Base-by-base conservation (phyloP, 768 basidiomycete genomes). In the Dioszegia crocea region DNA sequence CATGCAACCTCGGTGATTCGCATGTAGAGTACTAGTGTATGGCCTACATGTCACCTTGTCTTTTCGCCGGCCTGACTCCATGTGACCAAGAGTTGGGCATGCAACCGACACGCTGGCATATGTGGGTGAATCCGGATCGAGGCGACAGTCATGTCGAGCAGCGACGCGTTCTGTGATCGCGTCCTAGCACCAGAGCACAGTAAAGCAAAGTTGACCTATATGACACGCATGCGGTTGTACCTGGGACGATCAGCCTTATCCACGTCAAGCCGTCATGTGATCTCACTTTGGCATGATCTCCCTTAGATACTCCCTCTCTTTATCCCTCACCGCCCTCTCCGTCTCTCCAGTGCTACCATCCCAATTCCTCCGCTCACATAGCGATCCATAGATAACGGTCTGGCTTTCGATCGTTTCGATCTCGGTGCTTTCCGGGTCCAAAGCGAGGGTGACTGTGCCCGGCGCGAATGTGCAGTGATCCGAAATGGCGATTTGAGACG, bases 301-400 rank as follows among this genome's bases (percentile, higher is more conserved):
- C 41, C 86, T 81, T 51, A 98, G 80, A 75, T 97, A 97, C 67
- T 94, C 91, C 3, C 86, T 84, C 67, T 97, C 93, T 72, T 97
- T 97, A 44, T 83, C 79, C 53, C 90, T 81, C 60, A 97, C 75
- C 68, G 91, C 91, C 26, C 83, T 82, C 68, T 92, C 92, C 68
- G 93, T 91, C 0, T 86, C 80, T 64, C 85, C 84, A 8, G 90
- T 90, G 61, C 87, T 82, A 16, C 89, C 91, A 63, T 88, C 91
- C 90, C 92, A 96, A 6, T 76, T 82, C 48, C 91, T 80, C 55
- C 87, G 81, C 61, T 90, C 86, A 1, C 76, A 74, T n/a, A 68
- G 64, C 4, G 84, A 83, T 0, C 93, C 91, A 73, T 88, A 92
- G 4, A 93, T 80, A 9, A 88, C 85, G 0, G 90, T 93, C 70